Base-by-base conservation (phyloP, 179 eudicot species). In the Beta corolliflora region DNA sequence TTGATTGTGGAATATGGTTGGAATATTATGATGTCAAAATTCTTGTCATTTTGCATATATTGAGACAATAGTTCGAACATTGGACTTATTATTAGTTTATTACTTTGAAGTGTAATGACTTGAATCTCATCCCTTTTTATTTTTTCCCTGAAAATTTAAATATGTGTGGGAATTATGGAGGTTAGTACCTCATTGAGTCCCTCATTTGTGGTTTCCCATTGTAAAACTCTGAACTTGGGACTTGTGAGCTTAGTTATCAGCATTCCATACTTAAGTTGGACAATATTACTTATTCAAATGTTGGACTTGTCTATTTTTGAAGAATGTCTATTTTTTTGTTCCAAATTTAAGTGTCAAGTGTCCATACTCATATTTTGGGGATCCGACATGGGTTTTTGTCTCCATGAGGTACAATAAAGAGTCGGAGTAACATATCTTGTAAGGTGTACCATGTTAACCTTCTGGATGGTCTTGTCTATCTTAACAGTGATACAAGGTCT, bases 1-100 rank as follows among this genome's bases (percentile, higher is more conserved):
- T 23, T 77, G 45, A 72, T 44, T 65, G 19, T 76, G 55, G 21
- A 69, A 8, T 36, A 60, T 61, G 72, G n/a, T 78, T 52, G 44
- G 10, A 23, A 12, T 31, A 70, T 58, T 44, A 21, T 21, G 7
- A 50, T 21, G 15, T 14, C 18, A 68, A 44, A 0, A 21, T 68
- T 4, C 16, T 41, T 16, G n/a, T 41, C 21, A 8, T 41, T 44
- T 29, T 68, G 73, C 6, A 12, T 68, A 68, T 41, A 41, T 41
- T 36, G 21, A 16, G 52, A 36, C 41, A 36, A 36, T 36, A 36
- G 41, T 36, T 36, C 41, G 3, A 36, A 36, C 41, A 36, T 36
- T 36, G 41, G 41, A 36, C 41, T 36, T 36, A 36, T 36, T 36
- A 36, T 36, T 36, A 61, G 4, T 41, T 54, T 8, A 5, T 55